Evolutionary conservation across 2,329 filamentous ascomycete genomes (phyloP).

Genomic region (Fonsecaea monophora): DNA sequence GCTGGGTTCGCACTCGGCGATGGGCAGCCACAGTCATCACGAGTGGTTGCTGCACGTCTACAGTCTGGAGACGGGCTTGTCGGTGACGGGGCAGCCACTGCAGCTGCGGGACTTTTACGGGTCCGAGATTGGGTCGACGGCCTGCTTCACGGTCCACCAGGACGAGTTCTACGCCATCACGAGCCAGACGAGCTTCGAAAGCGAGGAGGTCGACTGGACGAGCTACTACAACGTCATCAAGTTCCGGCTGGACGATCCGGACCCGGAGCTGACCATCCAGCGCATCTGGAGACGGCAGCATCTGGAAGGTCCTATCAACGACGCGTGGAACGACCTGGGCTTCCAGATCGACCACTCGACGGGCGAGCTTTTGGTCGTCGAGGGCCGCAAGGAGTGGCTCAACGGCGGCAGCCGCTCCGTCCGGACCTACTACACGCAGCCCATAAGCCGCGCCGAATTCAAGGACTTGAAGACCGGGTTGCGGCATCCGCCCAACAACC

Average conservation of each 20-base stretch:
- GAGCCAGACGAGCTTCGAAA: constrained; percentile 67
- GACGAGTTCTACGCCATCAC: constrained; percentile 73
- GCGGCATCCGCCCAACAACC: constrained; percentile 29
- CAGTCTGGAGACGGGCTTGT: constrained; percentile 52
- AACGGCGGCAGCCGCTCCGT: constrained; percentile 63
- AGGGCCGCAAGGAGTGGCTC: constrained; percentile 73
- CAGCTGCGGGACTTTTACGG: constrained; percentile 67
- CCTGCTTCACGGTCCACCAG: constrained; percentile 75
- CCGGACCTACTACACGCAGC: constrained; percentile 69
- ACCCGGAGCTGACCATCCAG: constrained; percentile 44
- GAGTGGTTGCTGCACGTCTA: constrained; percentile 69
- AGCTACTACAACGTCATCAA: constrained; percentile 73
- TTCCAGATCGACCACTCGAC: constrained; percentile 67
- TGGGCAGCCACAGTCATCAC: constrained; percentile 60
- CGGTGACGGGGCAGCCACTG: constrained; percentile 54
- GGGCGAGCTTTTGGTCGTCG: constrained; percentile 66
- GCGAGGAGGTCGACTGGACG: constrained; percentile 69
- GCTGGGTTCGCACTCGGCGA: constrained; percentile 68
- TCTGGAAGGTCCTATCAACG: constrained; percentile 60
- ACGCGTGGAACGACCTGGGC: constrained; percentile 73
- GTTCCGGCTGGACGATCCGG: constrained; percentile 59
- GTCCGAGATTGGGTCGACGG: constrained; percentile 68
- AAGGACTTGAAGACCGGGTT: constrained; percentile 21
- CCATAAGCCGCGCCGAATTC: constrained; percentile 45
- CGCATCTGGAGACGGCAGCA: constrained; percentile 34